phyloP scores from a whole-genome alignment of 306 rosid species.

The Dalbergia oliveri region DNA sequence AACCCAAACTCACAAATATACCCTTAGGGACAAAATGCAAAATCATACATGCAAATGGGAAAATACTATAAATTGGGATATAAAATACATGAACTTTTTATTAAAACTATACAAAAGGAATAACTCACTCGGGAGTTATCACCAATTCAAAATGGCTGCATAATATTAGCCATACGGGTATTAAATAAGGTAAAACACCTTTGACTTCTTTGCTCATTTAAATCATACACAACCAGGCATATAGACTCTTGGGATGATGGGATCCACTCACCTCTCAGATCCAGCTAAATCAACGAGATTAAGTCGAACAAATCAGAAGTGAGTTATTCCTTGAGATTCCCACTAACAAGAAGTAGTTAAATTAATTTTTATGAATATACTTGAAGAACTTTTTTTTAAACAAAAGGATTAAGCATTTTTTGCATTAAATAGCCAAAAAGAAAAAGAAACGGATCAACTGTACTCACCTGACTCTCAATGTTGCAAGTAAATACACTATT shows the following conservation, averaged over 20 bases:
- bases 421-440: slow-evolving; percentile 17
- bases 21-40: no score
- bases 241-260: slow-evolving; percentile 2
- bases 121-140: no score
- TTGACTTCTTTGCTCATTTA: slow-evolving; percentile 16
- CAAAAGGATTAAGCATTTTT: background rate
- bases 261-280: slow-evolving; percentile 81
- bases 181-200: background rate
- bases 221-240: slow-evolving; percentile 16
- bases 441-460: background rate
- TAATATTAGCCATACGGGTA: slow-evolving; percentile 19
- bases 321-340: slow-evolving; percentile 97
- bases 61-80: no score
- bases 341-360: slow-evolving; percentile 64
- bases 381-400: slow-evolving; percentile 25
- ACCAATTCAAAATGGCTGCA: slow-evolving; percentile 29
- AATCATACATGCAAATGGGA: no score
- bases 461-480: slow-evolving; percentile 87
- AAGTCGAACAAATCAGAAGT: slow-evolving; percentile 92
- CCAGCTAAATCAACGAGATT: slow-evolving; percentile 99
- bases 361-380: slow-evolving; percentile 20
- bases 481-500: slow-evolving; percentile 97
- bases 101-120: no score
- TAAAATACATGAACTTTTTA: no score
- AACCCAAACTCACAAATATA: no score